Base-by-base conservation (phyloP, 2,329 filamentous ascomycete species). In the Emmonsiellopsis sp. region DNA sequence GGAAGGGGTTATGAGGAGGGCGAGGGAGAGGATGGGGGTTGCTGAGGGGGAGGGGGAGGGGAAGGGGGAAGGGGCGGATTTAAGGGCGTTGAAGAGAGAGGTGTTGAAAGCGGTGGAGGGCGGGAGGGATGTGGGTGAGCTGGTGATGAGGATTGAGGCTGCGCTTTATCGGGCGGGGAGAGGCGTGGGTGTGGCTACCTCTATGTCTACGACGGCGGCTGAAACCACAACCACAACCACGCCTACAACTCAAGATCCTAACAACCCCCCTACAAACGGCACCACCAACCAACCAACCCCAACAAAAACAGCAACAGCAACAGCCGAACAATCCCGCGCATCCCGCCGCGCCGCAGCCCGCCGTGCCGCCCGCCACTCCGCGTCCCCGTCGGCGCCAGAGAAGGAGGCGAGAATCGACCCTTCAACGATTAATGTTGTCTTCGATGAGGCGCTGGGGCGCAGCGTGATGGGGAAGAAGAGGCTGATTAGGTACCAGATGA, bases 401-500 rank as follows among this genome's bases (percentile, higher is more conserved):
- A 13, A 37, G 17, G 34, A 5, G 2, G 9, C 17, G 2, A 11
- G 5, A 27, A 34, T 14, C 39, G 14, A 34, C 37, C 37, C 9
- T 51, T 37, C 33, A 56, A 70, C 77, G 43, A 69, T 84, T 58
- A 74, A 82, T 42, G 80, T 90, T 54, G 80, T 85, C 0, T 97
- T 98, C 66, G 85, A 97, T 66, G 88, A 93, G 59, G 68, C 76
- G 52, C 76, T 96, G 10, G 92, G 91, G 0, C 84, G 77, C 60
- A 84, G 88, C 55, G 79, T 62, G 2, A 60, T 66, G 14, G 62
- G 81, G 51, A 78, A 74, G 48, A 85, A 81, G 66, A 86, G 84
- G 58, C 77, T 94, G 45, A 83, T 94, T 52, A 78, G 92, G 57
- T 98, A 96, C 69, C 93, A 95, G 73, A 73, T 85, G 56, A 97